These are phyloP conservation scores for Eucalyptus shirleyi DNA, from an alignment of 345 rosid genomes.

Conservation along the genomic window DNA sequence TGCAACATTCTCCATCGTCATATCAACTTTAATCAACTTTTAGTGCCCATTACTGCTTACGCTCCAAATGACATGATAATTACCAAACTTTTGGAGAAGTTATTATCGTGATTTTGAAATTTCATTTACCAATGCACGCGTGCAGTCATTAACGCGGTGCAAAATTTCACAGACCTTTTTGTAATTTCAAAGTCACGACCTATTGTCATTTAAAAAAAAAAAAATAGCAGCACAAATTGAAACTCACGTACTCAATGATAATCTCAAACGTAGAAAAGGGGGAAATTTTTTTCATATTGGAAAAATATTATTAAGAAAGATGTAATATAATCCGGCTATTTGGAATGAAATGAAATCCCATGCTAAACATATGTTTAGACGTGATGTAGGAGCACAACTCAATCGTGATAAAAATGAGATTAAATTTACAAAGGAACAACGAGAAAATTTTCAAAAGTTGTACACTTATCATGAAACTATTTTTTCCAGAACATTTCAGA, in stretches of 20 bases:
- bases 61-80: neutral
- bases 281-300: neutral
- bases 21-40: neutral
- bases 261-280: neutral
- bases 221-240: neutral
- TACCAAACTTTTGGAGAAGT: neutral
- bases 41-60: neutral
- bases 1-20: neutral
- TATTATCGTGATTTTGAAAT: neutral
- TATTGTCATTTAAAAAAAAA: neutral
- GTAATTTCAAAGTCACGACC: neutral
- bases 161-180: neutral
- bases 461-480: neutral
- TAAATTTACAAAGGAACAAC: rapidly evolving
- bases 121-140: neutral
- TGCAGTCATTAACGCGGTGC: neutral
- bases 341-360: neutral
- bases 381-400: rapidly evolving
- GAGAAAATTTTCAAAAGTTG: neutral
- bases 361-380: neutral
- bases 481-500: rapidly evolving
- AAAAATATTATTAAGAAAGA: neutral
- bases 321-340: neutral
- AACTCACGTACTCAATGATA: neutral
- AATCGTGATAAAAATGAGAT: neutral